phyloP scores from a whole-genome alignment of 371 early-diverging fungal species.

The Cokeromyces recurvatus region DNA sequence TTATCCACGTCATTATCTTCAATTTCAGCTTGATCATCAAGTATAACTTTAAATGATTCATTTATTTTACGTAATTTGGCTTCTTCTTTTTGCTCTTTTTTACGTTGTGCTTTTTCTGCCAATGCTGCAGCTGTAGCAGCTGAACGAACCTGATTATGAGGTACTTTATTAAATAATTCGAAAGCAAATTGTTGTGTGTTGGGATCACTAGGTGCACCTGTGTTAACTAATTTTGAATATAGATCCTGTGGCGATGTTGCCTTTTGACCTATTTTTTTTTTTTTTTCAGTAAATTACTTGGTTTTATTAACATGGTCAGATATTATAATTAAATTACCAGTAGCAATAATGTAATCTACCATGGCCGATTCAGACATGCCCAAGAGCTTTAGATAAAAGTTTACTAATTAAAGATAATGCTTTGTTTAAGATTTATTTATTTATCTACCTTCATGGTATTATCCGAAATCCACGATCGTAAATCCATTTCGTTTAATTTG shows the following conservation, averaged over 20 bases:
- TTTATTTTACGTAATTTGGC: slow-evolving; percentile 55
- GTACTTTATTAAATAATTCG: slow-evolving; percentile 59
- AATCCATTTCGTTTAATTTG: slow-evolving; percentile 35
- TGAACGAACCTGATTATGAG: slow-evolving; percentile 35
- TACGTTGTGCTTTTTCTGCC: slow-evolving; percentile 38
- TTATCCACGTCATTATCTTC: slow-evolving; percentile 22
- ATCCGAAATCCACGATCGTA: slow-evolving; percentile 74
- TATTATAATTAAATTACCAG: too few relatives aligned
- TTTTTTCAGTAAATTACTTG: too few relatives aligned
- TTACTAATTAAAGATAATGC: slow-evolving; percentile 19
- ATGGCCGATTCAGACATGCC: slow-evolving; percentile 69
- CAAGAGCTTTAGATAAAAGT: slow-evolving; percentile 43
- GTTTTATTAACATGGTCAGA: too few relatives aligned
- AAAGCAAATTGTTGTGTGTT: slow-evolving; percentile 56
- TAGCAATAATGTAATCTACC: slow-evolving; percentile 71
- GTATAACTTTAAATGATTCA: slow-evolving; percentile 47
- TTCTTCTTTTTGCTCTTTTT: slow-evolving; percentile 54
- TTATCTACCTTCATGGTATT: slow-evolving; percentile 60
- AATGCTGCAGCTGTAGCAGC: slow-evolving; percentile 23
- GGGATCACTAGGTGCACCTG: slow-evolving; percentile 54
- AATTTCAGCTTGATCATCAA: slow-evolving; percentile 27
- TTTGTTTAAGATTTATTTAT: neutral
- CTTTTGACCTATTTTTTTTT: slow-evolving; percentile 43
- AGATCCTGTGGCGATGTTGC: slow-evolving; percentile 58
- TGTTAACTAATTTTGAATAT: slow-evolving; percentile 44